Conservation (phyloP, 2,329 filamentous ascomycete species). For the Zymoseptoria brevis region DNA sequence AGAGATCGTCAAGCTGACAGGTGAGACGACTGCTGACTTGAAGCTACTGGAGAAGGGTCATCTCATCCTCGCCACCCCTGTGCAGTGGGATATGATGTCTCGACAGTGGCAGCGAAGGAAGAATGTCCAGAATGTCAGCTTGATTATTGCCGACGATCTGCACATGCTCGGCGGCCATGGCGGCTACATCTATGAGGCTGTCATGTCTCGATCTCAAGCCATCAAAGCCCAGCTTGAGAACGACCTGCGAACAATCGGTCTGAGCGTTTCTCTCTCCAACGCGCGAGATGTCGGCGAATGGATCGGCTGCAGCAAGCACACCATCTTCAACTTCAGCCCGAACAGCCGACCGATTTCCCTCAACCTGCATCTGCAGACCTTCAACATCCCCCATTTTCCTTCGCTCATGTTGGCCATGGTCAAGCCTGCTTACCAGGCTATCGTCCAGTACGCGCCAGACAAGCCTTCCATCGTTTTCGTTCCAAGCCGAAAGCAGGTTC, state of each 20-base stretch:
- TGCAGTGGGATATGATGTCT: slow-evolving; percentile 93
- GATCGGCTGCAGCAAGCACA: slow-evolving; percentile 96
- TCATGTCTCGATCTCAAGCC: slow-evolving; percentile 96
- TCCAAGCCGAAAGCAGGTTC: slow-evolving; percentile 85
- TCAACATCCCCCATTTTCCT: slow-evolving; percentile 91
- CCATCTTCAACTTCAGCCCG: slow-evolving; percentile 97
- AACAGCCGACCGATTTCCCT: slow-evolving; percentile 81
- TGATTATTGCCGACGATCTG: slow-evolving; percentile 92
- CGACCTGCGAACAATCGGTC: slow-evolving; percentile 74
- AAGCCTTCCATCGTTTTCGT: slow-evolving; percentile 91
- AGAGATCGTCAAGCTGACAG: slow-evolving; percentile 83
- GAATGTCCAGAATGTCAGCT: slow-evolving; percentile 80
- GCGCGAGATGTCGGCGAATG: slow-evolving; percentile 92
- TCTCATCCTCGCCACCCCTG: slow-evolving; percentile 82
- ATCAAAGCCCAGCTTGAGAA: slow-evolving; percentile 83
- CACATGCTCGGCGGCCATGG: slow-evolving; percentile 82
- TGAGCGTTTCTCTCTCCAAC: slow-evolving; percentile 88
- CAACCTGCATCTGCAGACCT: slow-evolving; percentile 91
- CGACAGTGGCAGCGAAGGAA: slow-evolving; percentile 94
- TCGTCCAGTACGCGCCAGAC: slow-evolving; percentile 78
- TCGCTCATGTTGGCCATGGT: slow-evolving; percentile 99
- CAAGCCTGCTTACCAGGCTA: slow-evolving; percentile 81
- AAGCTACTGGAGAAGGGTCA: slow-evolving; percentile 82
- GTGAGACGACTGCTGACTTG: slow-evolving; percentile 83
- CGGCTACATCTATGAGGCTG: slow-evolving; percentile 88